Percentiles rank a stretch among this genome's conserved stretches.
Conservation (phyloP, 345 rosid species). For the Geranium brycei region DNA sequence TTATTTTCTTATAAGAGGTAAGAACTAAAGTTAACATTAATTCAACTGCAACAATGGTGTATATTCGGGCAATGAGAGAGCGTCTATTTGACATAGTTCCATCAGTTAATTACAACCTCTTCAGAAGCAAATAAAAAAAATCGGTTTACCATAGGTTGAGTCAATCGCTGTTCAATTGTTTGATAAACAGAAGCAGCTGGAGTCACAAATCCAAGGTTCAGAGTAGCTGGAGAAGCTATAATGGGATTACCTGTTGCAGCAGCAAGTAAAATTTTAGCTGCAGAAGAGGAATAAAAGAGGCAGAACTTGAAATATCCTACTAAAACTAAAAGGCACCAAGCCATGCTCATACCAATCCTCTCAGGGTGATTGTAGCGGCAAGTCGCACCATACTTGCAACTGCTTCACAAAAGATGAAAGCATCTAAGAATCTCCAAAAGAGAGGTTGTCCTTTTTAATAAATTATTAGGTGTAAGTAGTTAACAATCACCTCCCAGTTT, state of each 20-base stretch:
- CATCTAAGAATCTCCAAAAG: background rate
- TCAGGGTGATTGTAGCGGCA: constrained; percentile 98
- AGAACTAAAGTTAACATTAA: background rate
- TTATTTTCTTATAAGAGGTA: background rate
- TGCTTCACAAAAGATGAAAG: constrained; percentile 18
- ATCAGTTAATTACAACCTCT: background rate
- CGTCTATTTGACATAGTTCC: background rate
- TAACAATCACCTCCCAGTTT: constrained; percentile 73
- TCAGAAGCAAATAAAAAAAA: background rate
- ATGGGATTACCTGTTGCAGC: constrained; percentile 41
- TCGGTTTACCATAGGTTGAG: constrained; percentile 25
- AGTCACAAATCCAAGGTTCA: constrained; percentile 37
- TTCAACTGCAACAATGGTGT: background rate
- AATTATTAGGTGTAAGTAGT: background rate
- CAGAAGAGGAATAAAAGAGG: constrained; percentile 10
- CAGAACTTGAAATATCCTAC: background rate
- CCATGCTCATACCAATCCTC: constrained; percentile 44
- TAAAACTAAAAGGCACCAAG: background rate
- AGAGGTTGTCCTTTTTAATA: background rate
- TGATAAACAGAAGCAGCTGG: constrained; percentile 61
- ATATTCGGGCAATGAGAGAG: background rate
- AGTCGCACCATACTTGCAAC: constrained; percentile 88
- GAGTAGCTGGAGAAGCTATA: constrained; percentile 30
- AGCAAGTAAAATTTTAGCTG: constrained; percentile 60
- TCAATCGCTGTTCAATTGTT: constrained; percentile 35